Percentiles rank a stretch among this genome's conserved stretches.
These are phyloP conservation scores for Colletotrichum sansevieriae DNA, from an alignment of 2,329 filamentous ascomycete species.

Conservation along the genomic window DNA sequence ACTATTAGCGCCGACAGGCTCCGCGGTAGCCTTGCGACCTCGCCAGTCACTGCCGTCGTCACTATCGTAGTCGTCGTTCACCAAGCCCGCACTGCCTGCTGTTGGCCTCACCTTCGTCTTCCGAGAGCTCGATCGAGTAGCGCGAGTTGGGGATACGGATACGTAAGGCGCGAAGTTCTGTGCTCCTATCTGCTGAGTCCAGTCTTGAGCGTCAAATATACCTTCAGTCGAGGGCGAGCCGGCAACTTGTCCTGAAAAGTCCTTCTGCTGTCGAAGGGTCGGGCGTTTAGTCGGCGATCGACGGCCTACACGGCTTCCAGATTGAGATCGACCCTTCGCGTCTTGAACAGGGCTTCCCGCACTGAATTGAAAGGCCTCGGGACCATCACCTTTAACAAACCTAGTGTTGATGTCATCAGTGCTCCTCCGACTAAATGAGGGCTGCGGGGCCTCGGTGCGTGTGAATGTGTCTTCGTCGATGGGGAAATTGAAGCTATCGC, in stretches of 20 bases:
- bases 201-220: slow-evolving; percentile 65
- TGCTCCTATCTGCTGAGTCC: slow-evolving; percentile 66
- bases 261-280: slow-evolving; percentile 45
- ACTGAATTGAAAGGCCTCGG: slow-evolving; percentile 63
- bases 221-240: slow-evolving; percentile 42
- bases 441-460: slow-evolving; percentile 51
- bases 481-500: slow-evolving; percentile 65
- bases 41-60: slow-evolving; percentile 56
- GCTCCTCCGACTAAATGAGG: slow-evolving; percentile 63
- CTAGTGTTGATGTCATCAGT: slow-evolving; percentile 73
- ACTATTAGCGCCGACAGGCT: slow-evolving; percentile 54
- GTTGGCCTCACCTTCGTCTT: slow-evolving; percentile 70
- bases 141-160: slow-evolving; percentile 60
- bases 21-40: slow-evolving; percentile 50
- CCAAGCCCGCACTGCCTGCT: slow-evolving; percentile 58
- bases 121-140: slow-evolving; percentile 63
- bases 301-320: slow-evolving; percentile 56
- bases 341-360: slow-evolving; percentile 58
- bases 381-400: slow-evolving; percentile 65
- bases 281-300: slow-evolving; percentile 54
- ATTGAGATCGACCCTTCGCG: slow-evolving; percentile 54
- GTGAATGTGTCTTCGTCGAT: slow-evolving; percentile 58
- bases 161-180: slow-evolving; percentile 65
- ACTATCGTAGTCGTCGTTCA: slow-evolving; percentile 61
- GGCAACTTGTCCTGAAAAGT: slow-evolving; percentile 32